phyloP scores from a whole-genome alignment of 1,284 basidiomycete genomes.

The Apiotrichum mycotoxinovorans region DNA sequence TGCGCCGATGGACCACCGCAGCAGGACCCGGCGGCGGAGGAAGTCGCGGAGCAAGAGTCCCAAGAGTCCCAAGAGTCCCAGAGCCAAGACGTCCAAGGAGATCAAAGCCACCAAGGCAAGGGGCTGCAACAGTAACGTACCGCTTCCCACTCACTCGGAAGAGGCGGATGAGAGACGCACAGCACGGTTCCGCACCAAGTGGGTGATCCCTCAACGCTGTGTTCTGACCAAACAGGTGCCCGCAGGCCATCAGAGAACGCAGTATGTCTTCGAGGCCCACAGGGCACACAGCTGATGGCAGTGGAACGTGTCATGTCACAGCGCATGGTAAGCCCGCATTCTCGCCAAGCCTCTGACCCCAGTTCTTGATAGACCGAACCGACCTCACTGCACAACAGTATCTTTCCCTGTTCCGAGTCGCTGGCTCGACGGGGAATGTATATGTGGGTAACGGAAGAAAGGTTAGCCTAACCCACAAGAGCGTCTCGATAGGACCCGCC shows the following conservation, averaged over 20 bases:
- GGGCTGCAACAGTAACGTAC: too few relatives aligned
- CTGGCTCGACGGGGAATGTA: constrained; percentile 13
- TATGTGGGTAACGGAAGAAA: not conserved
- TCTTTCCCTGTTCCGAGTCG: constrained; percentile 23
- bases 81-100: too few relatives aligned
- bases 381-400: not conserved
- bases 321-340: constrained; percentile 31
- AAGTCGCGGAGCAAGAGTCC: not conserved
- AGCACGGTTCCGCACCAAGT: constrained; percentile 3
- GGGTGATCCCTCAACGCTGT: not conserved
- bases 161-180: not conserved
- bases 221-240: constrained; percentile 2
- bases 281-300: constrained; percentile 1
- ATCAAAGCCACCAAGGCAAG: too few relatives aligned
- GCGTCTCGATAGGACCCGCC: constrained; percentile 21
- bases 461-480: constrained; percentile 20
- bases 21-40: not conserved
- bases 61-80: too few relatives aligned
- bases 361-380: constrained; percentile 29
- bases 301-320: constrained; percentile 35
- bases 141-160: too few relatives aligned
- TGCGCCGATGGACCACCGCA: not conserved
- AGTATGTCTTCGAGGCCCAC: not conserved
- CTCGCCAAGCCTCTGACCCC: not conserved
- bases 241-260: not conserved